phyloP scores from a whole-genome alignment of 495 filamentous ascomycete genomes.

The Xeromyces bisporus region DNA sequence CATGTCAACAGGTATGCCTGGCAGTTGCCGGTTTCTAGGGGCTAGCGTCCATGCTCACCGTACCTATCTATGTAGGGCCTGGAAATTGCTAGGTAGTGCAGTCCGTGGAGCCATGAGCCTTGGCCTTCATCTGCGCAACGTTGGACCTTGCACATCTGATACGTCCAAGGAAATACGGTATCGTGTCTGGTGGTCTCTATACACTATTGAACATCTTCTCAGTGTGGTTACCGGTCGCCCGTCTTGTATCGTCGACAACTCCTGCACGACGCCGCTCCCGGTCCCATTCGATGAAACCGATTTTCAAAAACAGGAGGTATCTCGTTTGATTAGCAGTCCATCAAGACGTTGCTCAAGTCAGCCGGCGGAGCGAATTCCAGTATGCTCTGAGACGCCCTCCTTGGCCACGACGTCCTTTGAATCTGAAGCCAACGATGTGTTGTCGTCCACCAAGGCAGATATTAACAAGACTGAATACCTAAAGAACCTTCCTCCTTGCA shows the following conservation, averaged over 20 bases:
- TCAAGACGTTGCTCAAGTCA: constrained; percentile 8
- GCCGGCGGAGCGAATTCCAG: constrained; percentile 8
- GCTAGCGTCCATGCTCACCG: constrained; percentile 1
- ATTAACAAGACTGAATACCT: constrained; percentile 11
- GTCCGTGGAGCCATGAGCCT: constrained; percentile 39
- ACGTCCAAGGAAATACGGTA: constrained; percentile 38
- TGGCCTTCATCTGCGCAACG: constrained; percentile 43
- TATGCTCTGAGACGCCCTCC: constrained; percentile 7
- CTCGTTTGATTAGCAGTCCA: constrained; percentile 15
- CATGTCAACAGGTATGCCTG: constrained; percentile 41
- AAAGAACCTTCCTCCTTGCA: constrained; percentile 18
- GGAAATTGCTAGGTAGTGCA: constrained; percentile 41
- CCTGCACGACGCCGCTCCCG: constrained; percentile 39
- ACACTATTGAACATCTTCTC: constrained; percentile 39
- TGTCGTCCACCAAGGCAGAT: constrained; percentile 2
- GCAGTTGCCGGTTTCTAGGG: not conserved
- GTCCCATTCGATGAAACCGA: constrained; percentile 34
- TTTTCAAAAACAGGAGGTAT: constrained; percentile 22
- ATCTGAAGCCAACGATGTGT: constrained; percentile 10
- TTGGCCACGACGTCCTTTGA: constrained; percentile 12
- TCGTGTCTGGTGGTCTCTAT: constrained; percentile 45
- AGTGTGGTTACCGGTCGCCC: constrained; percentile 44
- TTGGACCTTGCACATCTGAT: constrained; percentile 28
- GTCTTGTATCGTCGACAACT: constrained; percentile 34
- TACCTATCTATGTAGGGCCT: constrained; percentile 28